Evolutionary conservation across 2,329 filamentous ascomycete genomes (phyloP), one percentile per base, ranked within the genome.

Genomic region (Phoma herbarum): DNA sequence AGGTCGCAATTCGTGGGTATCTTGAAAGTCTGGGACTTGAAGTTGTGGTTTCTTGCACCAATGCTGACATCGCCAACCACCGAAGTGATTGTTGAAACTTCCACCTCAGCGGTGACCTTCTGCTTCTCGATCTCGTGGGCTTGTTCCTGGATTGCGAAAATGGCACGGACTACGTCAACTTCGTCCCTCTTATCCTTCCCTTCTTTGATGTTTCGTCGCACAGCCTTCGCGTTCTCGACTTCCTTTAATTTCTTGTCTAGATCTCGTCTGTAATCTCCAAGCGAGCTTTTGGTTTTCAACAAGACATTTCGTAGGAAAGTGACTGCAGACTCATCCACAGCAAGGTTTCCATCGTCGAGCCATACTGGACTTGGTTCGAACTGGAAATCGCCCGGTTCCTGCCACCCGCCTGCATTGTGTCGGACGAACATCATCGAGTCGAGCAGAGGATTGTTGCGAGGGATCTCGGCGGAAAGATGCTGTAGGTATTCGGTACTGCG

Each of bases 21-120:
- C 77, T 98, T 98, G 84, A 98, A 99, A 0, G 95, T 98, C 74
- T 98, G 93, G n/a, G 92, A 88, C 79, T 96, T 97, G 85, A 99
- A 99, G 72, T 96, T 95, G 81, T 99, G 95, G 72, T 93, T 97
- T 75, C 92, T 92, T 11, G 93, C 93, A 18, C 94, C 94, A 20
- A 97, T 82, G 2, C 93, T 97, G 53, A 99, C 86, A 74, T 99
- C 95, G 33, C 95, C 95, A 2, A 97, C 94, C 0, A 88, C 91
- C 10, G 88, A 83, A n/a, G 92, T 94, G 72, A 99, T 96, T 2
- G 93, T 97, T 1, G 90, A 90, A 9, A 93, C 93, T 78, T 99
- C 95, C 16, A 97, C 90, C 77, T 98, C 95, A 33, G 92, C 92
- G 2, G 91, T 95, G 41, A 97, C 82, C 57, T 92, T 89, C 75